A percentile compares a stretch with the other conserved stretches of the same genome.
phyloP scores from a whole-genome alignment of 108 stramenopile genomes.

The Cyclostephanos invisitatus region DNA sequence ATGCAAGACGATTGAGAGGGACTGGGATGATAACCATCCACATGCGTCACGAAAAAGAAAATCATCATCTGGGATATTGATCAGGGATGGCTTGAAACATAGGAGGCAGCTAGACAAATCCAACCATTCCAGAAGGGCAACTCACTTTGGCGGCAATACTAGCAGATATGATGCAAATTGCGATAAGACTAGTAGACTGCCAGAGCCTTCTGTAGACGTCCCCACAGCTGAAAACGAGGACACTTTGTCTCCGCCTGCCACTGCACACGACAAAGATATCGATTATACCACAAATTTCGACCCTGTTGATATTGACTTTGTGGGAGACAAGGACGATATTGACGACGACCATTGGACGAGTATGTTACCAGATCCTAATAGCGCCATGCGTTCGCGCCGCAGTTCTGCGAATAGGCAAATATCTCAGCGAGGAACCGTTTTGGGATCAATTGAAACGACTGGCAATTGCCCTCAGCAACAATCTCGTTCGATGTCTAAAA shows the following conservation, averaged over 20 bases:
- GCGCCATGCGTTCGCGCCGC: slow-evolving; percentile 6
- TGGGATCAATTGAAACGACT: background rate
- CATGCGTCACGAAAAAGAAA: slow-evolving; percentile 41
- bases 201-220: background rate
- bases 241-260: background rate
- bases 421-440: background rate
- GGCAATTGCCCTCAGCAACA: background rate
- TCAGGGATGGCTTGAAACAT: background rate
- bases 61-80: background rate
- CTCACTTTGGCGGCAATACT: background rate
- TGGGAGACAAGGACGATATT: slow-evolving; percentile 37
- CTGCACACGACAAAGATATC: background rate
- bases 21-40: slow-evolving; percentile 27
- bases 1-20: background rate
- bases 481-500: slow-evolving; percentile 3
- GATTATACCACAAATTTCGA: slow-evolving; percentile 2
- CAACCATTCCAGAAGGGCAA: background rate
- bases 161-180: background rate
- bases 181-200: background rate
- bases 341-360: slow-evolving; percentile 4
- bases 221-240: background rate
- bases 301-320: slow-evolving; percentile 16
- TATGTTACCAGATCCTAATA: background rate
- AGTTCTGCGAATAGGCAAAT: slow-evolving; percentile 2
- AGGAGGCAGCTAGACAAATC: background rate